Base-by-base conservation (phyloP, 1,139 yeast genomes). In the Saccharomyces hybrid region DNA sequence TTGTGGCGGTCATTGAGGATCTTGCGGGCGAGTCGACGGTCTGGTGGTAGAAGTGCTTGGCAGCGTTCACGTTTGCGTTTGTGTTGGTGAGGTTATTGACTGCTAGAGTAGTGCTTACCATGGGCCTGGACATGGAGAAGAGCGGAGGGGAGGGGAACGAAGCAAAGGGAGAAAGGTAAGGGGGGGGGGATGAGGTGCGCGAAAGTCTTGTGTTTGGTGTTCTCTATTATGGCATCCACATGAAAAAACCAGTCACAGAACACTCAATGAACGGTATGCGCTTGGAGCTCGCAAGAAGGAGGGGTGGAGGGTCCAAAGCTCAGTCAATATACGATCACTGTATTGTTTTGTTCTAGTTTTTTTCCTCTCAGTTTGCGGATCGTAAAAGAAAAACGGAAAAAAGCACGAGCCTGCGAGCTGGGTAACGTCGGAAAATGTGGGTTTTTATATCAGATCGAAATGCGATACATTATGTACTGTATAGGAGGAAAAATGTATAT, bases 1-100 rank as follows among this genome's bases (percentile, higher is more conserved):
- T 41, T 8, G 46, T 50, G 6, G 52, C 32, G n/a, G 38, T 30
- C 14, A 47, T 14, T n/a, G 53, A n/a, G 9, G 52, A 26, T 23
- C 41, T 50, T 14, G 46, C 46, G 16, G 48, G 47, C 4, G 31
- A 27, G 4, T 26, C 31, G 46, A 23, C 14, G 9, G 51, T 6
- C 20, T 47, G 41, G 28, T 14, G 23, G 26, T 47, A 31, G 5
- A 28, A 3, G 7, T 38, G 44, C 9, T 38, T 38, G 44, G 9
- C 9, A 7, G 28, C 28, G 7, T 26, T 6, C 5, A 25, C 26
- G 44, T 4, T 20, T 20, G 4, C 26, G 44, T 38, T 38, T 13
- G 44, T 38, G 44, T 38, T 38, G 44, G 44, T 38, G 13, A 38
- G 44, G n/a, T 38, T 38, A 13, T 38, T 38, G 9, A 38, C 44